Conservation (phyloP, 1,139 yeast species). For the Taiozyma sp. region DNA sequence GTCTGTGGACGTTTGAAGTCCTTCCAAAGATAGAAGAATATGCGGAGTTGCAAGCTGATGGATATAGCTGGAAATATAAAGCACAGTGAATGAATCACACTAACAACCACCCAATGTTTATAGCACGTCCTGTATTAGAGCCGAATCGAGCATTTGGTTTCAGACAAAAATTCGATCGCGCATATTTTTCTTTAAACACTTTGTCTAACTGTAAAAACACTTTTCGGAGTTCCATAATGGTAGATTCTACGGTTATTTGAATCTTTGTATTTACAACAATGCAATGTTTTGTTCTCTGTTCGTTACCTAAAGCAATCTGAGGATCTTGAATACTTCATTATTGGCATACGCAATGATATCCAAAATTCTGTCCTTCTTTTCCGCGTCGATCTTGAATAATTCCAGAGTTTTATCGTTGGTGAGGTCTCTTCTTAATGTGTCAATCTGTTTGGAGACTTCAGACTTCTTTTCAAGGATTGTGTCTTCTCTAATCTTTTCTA, state of each 20-base stretch:
- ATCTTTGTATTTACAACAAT: background rate
- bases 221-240: background rate
- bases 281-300: background rate
- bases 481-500: slow-evolving; percentile 12
- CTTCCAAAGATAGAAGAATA: no score
- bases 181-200: background rate
- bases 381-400: slow-evolving; percentile 4
- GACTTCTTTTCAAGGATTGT: slow-evolving; percentile 2
- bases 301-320: slow-evolving; percentile 7
- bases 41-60: no score
- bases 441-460: background rate
- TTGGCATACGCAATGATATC: slow-evolving; percentile 9
- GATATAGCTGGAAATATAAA: no score
- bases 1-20: no score
- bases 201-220: background rate
- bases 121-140: no score
- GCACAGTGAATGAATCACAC: no score
- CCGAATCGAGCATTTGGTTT: background rate
- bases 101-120: no score
- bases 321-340: slow-evolving; percentile 9
- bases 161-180: background rate
- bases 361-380: slow-evolving; percentile 4
- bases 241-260: background rate
- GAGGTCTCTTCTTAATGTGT: slow-evolving; percentile 1
- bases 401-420: slow-evolving; percentile 1